Percentiles rank a stretch among this genome's conserved stretches.
phyloP scores from a whole-genome alignment of 805 yeast genomes.

The Ogataea chonburiensis region DNA sequence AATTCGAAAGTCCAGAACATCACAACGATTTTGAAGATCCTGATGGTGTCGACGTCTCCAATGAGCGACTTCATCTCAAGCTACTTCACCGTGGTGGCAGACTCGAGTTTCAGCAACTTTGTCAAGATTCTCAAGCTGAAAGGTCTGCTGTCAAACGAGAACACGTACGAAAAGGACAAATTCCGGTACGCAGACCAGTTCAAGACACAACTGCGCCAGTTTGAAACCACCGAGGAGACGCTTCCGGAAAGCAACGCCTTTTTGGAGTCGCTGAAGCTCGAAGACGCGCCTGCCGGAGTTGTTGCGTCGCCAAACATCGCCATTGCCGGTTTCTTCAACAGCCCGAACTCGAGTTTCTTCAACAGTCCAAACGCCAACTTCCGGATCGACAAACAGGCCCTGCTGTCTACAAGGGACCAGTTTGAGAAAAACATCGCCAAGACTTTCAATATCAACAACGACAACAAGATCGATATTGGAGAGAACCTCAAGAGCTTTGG shows the following conservation, averaged over 20 bases:
- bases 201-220: slow-evolving; percentile 36
- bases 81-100: slow-evolving; percentile 67
- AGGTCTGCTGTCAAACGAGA: slow-evolving; percentile 38
- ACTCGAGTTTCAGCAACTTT: slow-evolving; percentile 61
- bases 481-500: slow-evolving; percentile 67
- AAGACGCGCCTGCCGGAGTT: slow-evolving; percentile 18
- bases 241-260: slow-evolving; percentile 30
- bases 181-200: slow-evolving; percentile 41
- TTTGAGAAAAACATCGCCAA: slow-evolving; percentile 44
- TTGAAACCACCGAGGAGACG: slow-evolving; percentile 32
- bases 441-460: slow-evolving; percentile 46
- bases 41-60: slow-evolving; percentile 67
- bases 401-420: slow-evolving; percentile 41
- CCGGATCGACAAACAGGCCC: slow-evolving; percentile 31
- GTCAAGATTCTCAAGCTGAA: slow-evolving; percentile 63
- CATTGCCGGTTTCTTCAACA: slow-evolving; percentile 20
- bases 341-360: slow-evolving; percentile 22
- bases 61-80: slow-evolving; percentile 57
- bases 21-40: slow-evolving; percentile 66
- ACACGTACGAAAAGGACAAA: slow-evolving; percentile 36
- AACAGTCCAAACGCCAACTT: slow-evolving; percentile 21
- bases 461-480: slow-evolving; percentile 62
- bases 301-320: slow-evolving; percentile 18
- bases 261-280: slow-evolving; percentile 27
- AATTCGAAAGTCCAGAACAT: slow-evolving; percentile 32